A percentile compares a stretch with the other conserved stretches of the same genome.
Conservation (phyloP, 2,329 filamentous ascomycete species). For the Fusarium sp. region DNA sequence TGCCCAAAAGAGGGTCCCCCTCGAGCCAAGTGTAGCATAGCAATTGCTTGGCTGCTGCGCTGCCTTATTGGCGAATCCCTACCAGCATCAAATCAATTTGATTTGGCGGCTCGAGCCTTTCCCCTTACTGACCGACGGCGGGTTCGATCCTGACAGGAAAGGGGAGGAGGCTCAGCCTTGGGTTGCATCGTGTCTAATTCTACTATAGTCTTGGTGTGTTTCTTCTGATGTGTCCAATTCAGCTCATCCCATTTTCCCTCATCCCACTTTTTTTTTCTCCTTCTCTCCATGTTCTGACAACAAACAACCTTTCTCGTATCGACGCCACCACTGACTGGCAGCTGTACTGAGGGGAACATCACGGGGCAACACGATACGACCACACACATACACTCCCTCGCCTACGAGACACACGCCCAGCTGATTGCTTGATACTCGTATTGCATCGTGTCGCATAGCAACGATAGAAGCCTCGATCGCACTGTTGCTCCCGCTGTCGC, state of each 20-base stretch:
- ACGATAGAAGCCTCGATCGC: conserved; percentile 13
- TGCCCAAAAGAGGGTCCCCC: conserved; percentile 2
- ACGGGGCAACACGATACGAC: conserved; percentile 9
- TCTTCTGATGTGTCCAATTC: conserved; percentile 3
- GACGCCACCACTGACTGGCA: neutral
- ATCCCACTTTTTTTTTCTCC: neutral
- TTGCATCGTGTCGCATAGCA: conserved; percentile 19
- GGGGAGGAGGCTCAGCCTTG: neutral
- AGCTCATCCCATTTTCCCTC: conserved; percentile 3
- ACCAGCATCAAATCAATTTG: conserved; percentile 7
- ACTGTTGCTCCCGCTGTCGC: conserved; percentile 27
- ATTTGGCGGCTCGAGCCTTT: conserved; percentile 1
- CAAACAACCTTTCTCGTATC: neutral
- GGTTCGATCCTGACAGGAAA: conserved; percentile 1
- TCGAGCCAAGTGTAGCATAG: neutral
- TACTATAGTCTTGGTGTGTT: neutral
- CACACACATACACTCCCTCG: neutral
- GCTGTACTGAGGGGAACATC: neutral
- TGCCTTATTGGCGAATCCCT: conserved; percentile 1
- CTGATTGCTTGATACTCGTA: conserved; percentile 8
- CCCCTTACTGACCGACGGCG: conserved; percentile 2
- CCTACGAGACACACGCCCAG: conserved; percentile 1
- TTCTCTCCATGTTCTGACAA: neutral
- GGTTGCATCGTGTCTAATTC: neutral
- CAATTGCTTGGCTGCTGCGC: conserved; percentile 1